A percentile compares a stretch with the other conserved stretches of the same genome.
These are phyloP conservation scores for Hygrocybe coccinea DNA, from an alignment of 768 basidiomycete genomes.

Conservation along the genomic window DNA sequence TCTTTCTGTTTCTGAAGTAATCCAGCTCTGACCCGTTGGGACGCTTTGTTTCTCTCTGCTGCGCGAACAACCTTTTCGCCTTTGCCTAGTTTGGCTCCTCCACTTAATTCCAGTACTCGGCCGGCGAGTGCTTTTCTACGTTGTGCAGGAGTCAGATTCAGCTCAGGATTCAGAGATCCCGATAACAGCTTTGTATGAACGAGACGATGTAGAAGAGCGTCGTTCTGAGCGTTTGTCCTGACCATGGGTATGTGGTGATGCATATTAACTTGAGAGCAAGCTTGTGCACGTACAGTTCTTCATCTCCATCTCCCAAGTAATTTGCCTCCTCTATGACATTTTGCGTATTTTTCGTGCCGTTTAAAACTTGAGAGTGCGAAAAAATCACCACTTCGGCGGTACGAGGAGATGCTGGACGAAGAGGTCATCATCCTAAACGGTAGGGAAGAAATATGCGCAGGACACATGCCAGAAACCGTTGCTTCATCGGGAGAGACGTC, in stretches of 20 bases:
- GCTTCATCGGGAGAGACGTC: no score
- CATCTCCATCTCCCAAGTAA: not conserved
- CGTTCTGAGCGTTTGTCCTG: slow-evolving; percentile 74
- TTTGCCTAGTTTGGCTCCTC: slow-evolving; percentile 64
- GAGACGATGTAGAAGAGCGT: slow-evolving; percentile 70
- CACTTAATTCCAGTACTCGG: slow-evolving; percentile 68
- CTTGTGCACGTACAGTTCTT: not conserved
- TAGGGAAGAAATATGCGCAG: no score
- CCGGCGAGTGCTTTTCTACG: slow-evolving; percentile 72
- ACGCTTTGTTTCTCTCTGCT: slow-evolving; percentile 63
- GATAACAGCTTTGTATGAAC: slow-evolving; percentile 78
- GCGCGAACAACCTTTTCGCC: slow-evolving; percentile 61
- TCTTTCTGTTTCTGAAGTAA: slow-evolving; percentile 58
- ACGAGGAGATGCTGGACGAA: no score
- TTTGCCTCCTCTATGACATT: not conserved
- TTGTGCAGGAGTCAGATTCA: slow-evolving; percentile 60
- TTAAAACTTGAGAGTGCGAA: no score
- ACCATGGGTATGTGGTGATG: not conserved
- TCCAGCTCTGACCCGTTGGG: slow-evolving; percentile 69
- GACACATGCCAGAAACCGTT: slow-evolving; percentile 21
- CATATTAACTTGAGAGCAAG: not conserved
- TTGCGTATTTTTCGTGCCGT: not conserved
- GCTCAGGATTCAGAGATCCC: slow-evolving; percentile 59
- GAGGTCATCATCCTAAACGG: no score
- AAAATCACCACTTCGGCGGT: no score